Evolutionary conservation across 2,329 filamentous ascomycete species (phyloP).

Genomic region (Fusarium austroafricanum): DNA sequence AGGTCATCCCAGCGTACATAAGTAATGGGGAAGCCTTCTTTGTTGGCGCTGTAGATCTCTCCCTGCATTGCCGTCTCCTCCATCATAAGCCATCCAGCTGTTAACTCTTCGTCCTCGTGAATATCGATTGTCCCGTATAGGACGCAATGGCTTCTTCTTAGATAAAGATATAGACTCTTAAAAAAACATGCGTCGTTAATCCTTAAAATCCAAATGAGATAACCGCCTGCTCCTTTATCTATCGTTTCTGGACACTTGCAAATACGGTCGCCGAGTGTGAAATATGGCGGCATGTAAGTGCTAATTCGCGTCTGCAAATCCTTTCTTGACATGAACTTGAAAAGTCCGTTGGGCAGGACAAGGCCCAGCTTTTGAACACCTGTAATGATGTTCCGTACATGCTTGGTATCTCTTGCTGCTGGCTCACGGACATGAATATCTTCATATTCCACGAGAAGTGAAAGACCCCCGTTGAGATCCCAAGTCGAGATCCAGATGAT

Average conservation of each 20-base stretch:
- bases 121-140: neutral
- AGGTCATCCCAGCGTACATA: neutral
- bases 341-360: neutral
- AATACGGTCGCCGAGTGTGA: neutral
- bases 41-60: neutral
- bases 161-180: neutral
- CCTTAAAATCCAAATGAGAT: neutral
- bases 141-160: neutral
- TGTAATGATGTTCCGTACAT: neutral
- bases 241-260: neutral
- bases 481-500: no score
- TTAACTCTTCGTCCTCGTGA: neutral
- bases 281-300: neutral
- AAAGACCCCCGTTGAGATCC: no score
- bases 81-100: neutral
- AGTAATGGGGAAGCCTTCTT: neutral
- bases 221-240: neutral
- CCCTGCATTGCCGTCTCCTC: neutral
- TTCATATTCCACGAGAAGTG: no score
- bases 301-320: neutral
- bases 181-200: no score
- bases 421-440: no score
- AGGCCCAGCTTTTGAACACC: slow-evolving; percentile 6
- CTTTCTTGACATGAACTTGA: slow-evolving; percentile 3
- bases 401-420: no score